A percentile compares a stretch with the other conserved stretches of the same genome.
phyloP scores from a whole-genome alignment of 148 eudicot species.

The Cornus florida region DNA sequence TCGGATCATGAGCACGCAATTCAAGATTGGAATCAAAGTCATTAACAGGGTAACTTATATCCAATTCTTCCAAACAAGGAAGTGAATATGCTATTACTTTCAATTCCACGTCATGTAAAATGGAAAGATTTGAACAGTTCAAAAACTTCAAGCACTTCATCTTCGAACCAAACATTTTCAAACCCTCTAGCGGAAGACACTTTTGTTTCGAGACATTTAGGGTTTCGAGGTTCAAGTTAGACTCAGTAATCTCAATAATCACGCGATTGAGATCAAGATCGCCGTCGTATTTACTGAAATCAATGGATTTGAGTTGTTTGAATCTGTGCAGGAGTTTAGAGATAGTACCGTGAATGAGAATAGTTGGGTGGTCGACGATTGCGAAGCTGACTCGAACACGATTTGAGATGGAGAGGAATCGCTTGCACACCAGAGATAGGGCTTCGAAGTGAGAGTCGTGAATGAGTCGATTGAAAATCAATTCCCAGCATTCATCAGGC shows the following conservation, averaged over 20 bases:
- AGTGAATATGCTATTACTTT: constrained; percentile 25
- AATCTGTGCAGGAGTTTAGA: constrained; percentile 46
- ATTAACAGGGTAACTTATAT: constrained; percentile 32
- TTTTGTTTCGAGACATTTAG: constrained; percentile 37
- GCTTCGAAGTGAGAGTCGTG: constrained; percentile 47
- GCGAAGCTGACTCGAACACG: constrained; percentile 36
- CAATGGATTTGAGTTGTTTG: constrained; percentile 40
- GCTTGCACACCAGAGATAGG: constrained; percentile 47
- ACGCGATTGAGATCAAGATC: constrained; percentile 25
- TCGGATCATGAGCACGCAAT: no score
- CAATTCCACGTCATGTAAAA: constrained; percentile 38
- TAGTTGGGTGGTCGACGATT: constrained; percentile 33
- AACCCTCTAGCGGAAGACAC: constrained; percentile 27
- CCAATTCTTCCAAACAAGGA: constrained; percentile 51
- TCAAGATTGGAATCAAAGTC: no score
- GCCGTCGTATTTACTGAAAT: constrained; percentile 24
- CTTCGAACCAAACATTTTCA: constrained; percentile 11
- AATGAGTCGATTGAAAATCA: constrained; percentile 39
- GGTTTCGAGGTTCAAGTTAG: constrained; percentile 30
- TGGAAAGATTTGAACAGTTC: no score
- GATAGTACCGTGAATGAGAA: constrained; percentile 23
- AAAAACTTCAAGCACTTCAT: constrained; percentile 37
- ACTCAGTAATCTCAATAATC: constrained; percentile 23
- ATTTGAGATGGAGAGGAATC: constrained; percentile 58
- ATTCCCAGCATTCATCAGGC: constrained; percentile 80